Evolutionary conservation across 2,329 filamentous ascomycete species (phyloP), one percentile per base, ranked within the genome.

Genomic region (Trichoderma lentiforme): DNA sequence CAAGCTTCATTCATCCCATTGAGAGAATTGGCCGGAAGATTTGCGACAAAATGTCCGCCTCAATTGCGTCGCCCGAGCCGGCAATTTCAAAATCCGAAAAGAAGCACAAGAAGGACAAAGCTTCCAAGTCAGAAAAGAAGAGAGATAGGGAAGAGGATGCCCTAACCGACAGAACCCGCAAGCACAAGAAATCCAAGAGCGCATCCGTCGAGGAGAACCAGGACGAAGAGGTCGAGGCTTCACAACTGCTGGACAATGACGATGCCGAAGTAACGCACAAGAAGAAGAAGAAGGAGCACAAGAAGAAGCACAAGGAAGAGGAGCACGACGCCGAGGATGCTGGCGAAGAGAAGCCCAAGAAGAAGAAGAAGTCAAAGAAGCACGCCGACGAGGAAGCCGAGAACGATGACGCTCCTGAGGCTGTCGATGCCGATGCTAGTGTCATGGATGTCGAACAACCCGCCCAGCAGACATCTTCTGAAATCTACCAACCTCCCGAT

Each of bases 121-220:
- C 76, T 53, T 73, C 75, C 18, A 80, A 79, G 71, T 78, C 78
- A 11, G 77, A 84, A 60, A 85, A 85, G 79, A 86, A 86, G 79
- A 82, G 84, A 57, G 77, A 80, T 7, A 79, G 84, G 57, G 84
- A 86, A 63, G 84, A 85, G 30, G 83, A 86, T 51, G 76, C 75
- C 24, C 71, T 74, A 8, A 80, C 79, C 53, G 80, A 82, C 61
- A 77, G 78, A 43, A 84, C 86, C 73, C 83, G 83, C 76, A 85
- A 84, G 78, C 81, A 85, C 76, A 87, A 87, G 75, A 85, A 84
- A 73, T 84, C 85, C 6, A 86, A 85, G 78, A 85, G 81, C 82
- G 82, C 82, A 77, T 82, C 77, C 63, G 77, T 73, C 60, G 77
- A 79, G 43, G 77, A 79, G 39, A 77, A 71, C n/a, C 66, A 74